Conservation (phyloP, 169 alveolate species). For the Perkinsus marinus region DNA sequence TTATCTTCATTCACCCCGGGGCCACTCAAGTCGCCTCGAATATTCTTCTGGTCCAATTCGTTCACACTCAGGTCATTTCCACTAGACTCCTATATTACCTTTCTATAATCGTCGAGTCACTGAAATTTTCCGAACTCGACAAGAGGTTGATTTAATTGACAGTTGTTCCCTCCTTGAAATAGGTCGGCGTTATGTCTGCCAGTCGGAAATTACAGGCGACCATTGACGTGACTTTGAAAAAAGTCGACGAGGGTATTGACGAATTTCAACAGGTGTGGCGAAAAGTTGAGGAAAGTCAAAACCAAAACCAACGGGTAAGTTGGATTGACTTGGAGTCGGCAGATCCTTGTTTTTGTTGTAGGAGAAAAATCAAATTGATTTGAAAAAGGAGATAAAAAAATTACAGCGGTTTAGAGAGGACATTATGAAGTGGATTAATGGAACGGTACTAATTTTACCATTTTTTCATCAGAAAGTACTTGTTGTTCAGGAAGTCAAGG, state of each 20-base stretch:
- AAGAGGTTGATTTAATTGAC: too few species aligned
- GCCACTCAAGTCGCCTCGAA: too few species aligned
- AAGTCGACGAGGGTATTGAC: slow-evolving; percentile 16
- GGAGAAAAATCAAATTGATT: background rate
- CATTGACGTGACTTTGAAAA: slow-evolving; percentile 25
- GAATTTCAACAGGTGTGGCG: slow-evolving; percentile 7
- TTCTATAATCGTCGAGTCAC: too few species aligned
- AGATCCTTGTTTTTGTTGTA: too few species aligned
- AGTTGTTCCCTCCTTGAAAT: too few species aligned
- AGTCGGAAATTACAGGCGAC: slow-evolving; percentile 18
- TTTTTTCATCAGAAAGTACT: too few species aligned
- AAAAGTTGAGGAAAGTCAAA: background rate
- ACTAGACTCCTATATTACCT: too few species aligned
- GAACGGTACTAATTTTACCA: too few species aligned
- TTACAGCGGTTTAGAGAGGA: slow-evolving; percentile 17
- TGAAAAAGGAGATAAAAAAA: slow-evolving; percentile 22
- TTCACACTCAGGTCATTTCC: too few species aligned
- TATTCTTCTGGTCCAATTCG: too few species aligned
- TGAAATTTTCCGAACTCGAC: too few species aligned
- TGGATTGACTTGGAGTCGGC: background rate
- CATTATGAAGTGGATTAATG: slow-evolving; percentile 9
- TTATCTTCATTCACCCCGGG: too few species aligned
- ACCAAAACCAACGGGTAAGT: background rate
- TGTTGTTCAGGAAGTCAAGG: slow-evolving; percentile 4
- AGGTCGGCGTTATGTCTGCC: background rate